Conservation (phyloP, 2,329 filamentous ascomycete species). For the Zasmidium citrigriseum region DNA sequence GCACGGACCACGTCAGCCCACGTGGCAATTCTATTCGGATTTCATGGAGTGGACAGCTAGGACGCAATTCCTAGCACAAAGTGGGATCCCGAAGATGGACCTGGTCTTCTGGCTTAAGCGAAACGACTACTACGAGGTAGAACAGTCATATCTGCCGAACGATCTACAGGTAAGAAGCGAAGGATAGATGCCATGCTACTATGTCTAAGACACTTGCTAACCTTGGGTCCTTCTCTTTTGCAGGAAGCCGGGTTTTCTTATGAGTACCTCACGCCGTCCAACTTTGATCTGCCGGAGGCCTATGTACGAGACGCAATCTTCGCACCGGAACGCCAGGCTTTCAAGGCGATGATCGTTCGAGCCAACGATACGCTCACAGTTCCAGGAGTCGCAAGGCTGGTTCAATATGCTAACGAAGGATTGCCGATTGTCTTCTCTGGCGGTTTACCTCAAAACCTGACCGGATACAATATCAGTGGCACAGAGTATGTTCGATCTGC, state of each 20-base stretch:
- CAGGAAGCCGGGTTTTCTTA: constrained; percentile 36
- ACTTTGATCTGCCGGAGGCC: constrained; percentile 43
- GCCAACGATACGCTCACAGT: constrained; percentile 41
- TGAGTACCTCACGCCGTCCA: constrained; percentile 49
- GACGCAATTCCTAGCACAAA: constrained; percentile 41
- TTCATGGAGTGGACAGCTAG: constrained; percentile 41
- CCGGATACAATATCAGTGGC: constrained; percentile 13
- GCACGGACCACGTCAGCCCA: constrained; percentile 43
- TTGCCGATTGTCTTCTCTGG: constrained; percentile 47
- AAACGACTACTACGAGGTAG: constrained; percentile 14
- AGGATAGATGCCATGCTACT: too few species aligned
- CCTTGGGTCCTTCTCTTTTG: too few species aligned
- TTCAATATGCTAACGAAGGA: constrained; percentile 39
- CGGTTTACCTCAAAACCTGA: constrained; percentile 33
- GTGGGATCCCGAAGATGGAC: constrained; percentile 44
- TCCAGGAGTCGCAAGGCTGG: constrained; percentile 36
- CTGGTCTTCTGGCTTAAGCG: constrained; percentile 43
- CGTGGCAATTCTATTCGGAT: constrained; percentile 43
- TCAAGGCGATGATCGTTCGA: constrained; percentile 46
- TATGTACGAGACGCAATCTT: constrained; percentile 40
- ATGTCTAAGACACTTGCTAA: too few species aligned
- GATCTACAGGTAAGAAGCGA: too few species aligned
- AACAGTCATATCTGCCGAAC: constrained; percentile 23
- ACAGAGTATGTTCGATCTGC: constrained; percentile 21
- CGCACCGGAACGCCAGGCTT: constrained; percentile 42